Percentiles rank a stretch among this genome's conserved stretches.
These are phyloP conservation scores for Entomortierella parvispora DNA, from an alignment of 192 early-diverging fungal genomes.

Conservation along the genomic window DNA sequence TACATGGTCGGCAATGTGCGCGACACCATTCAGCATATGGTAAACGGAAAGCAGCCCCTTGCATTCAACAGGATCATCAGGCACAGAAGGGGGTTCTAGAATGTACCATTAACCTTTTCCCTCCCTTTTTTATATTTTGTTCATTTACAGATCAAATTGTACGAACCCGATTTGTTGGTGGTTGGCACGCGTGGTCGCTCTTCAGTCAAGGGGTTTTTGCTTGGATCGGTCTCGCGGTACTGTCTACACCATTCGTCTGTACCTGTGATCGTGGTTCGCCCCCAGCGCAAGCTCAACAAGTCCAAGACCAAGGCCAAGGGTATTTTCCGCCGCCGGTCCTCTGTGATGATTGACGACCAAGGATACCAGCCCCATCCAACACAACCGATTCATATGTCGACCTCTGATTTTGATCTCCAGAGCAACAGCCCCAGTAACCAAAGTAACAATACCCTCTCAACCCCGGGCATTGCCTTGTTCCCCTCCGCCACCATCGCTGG, in stretches of 20 bases:
- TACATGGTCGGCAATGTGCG: slow-evolving; percentile 65
- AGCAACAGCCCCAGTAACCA: slow-evolving; percentile 1
- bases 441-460: background rate
- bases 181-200: slow-evolving; percentile 79
- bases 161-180: slow-evolving; percentile 73
- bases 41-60: slow-evolving; percentile 4
- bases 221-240: slow-evolving; percentile 76
- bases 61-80: background rate
- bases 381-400: slow-evolving; percentile 20
- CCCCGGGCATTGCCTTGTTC: slow-evolving; percentile 3
- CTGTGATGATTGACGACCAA: slow-evolving; percentile 6
- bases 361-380: slow-evolving; percentile 29
- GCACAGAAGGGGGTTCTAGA: too few species aligned
- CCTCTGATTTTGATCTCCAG: slow-evolving; percentile 24
- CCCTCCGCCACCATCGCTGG: slow-evolving; percentile 30
- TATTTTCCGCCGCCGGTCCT: slow-evolving; percentile 38
- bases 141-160: slow-evolving; percentile 57
- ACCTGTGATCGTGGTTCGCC: slow-evolving; percentile 76
- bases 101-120: too few species aligned
- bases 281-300: slow-evolving; percentile 53
- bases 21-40: slow-evolving; percentile 68
- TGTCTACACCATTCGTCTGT: slow-evolving; percentile 73
- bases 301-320: slow-evolving; percentile 50
- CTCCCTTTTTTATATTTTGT: background rate
- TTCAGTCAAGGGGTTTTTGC: slow-evolving; percentile 71